Percentiles rank a stretch among this genome's conserved stretches.
phyloP scores from a whole-genome alignment of 306 rosid genomes.

The Begonia loranthoides region DNA sequence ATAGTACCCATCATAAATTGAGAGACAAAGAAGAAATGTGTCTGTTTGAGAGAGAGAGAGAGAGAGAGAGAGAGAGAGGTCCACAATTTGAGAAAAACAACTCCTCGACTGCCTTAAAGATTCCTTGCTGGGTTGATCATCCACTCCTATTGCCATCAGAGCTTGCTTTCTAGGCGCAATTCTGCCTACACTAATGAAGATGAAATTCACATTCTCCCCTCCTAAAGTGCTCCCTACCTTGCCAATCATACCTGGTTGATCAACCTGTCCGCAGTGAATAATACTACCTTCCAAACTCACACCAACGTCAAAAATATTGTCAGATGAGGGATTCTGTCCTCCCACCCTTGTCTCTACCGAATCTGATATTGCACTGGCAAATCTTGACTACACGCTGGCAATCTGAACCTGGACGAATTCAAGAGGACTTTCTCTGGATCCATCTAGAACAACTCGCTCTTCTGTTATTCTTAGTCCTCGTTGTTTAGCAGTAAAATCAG shows the following conservation, averaged over 20 bases:
- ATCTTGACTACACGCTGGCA: slow-evolving; percentile 83
- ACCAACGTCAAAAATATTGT: slow-evolving; percentile 92
- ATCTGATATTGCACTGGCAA: slow-evolving; percentile 89
- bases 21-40: slow-evolving; percentile 20
- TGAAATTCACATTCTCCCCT: slow-evolving; percentile 81
- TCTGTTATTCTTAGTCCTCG: slow-evolving; percentile 84
- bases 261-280: slow-evolving; percentile 89
- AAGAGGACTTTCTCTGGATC: slow-evolving; percentile 79
- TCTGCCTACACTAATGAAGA: slow-evolving; percentile 98
- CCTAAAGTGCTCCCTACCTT: slow-evolving; percentile 77
- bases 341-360: slow-evolving; percentile 73
- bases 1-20: background rate
- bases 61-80: slow-evolving; percentile 36
- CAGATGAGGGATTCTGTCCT: slow-evolving; percentile 85
- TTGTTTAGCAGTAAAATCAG: slow-evolving; percentile 95
- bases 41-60: no score
- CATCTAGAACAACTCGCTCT: slow-evolving; percentile 66
- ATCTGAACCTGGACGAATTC: slow-evolving; percentile 80
- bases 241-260: slow-evolving; percentile 97
- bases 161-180: slow-evolving; percentile 96
- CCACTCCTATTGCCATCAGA: slow-evolving; percentile 98
- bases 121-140: slow-evolving; percentile 64
- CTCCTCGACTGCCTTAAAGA: slow-evolving; percentile 80
- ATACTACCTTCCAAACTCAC: slow-evolving; percentile 92
- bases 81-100: slow-evolving; percentile 85